A percentile compares a stretch with the other conserved stretches of the same genome.
Conservation (phyloP, 495 filamentous ascomycete species). For the Penicillium antarcticum region DNA sequence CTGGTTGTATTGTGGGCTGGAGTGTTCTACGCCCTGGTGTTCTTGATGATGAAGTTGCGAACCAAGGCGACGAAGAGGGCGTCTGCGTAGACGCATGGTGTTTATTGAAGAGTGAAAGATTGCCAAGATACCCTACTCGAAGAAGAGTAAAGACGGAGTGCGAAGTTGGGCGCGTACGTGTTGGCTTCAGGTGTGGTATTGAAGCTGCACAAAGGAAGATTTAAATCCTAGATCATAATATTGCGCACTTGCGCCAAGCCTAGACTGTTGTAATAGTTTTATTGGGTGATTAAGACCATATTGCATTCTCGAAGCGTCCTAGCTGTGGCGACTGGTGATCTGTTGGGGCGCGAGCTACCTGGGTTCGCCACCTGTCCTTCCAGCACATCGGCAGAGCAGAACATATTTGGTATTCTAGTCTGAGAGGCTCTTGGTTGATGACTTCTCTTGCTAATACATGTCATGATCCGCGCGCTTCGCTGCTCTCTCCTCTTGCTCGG, state of each 20-base stretch:
- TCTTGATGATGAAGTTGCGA: constrained; percentile 39
- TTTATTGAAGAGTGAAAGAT: background rate
- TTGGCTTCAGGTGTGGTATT: constrained; percentile 3
- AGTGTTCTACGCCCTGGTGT: constrained; percentile 42
- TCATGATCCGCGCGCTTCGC: too few relatives aligned
- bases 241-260: constrained; percentile 6
- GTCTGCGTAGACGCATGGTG: background rate
- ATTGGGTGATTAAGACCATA: constrained; percentile 8
- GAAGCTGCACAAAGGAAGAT: constrained; percentile 10
- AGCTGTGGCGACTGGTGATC: constrained; percentile 1
- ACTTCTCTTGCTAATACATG: too few relatives aligned
- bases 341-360: constrained; percentile 13
- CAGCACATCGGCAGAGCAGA: background rate
- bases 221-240: constrained; percentile 6
- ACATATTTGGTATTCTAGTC: too few relatives aligned
- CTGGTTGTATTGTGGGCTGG: constrained; percentile 35
- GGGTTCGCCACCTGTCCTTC: background rate
- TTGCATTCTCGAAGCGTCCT: constrained; percentile 1
- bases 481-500: too few relatives aligned
- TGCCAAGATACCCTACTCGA: constrained; percentile 4
- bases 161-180: constrained; percentile 8
- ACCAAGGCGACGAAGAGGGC: constrained; percentile 36
- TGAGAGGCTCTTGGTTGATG: too few relatives aligned
- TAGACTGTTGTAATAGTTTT: constrained; percentile 12
- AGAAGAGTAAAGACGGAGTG: constrained; percentile 7